phyloP scores from a whole-genome alignment of 2,329 filamentous ascomycete species.

The Fusarium sp. region DNA sequence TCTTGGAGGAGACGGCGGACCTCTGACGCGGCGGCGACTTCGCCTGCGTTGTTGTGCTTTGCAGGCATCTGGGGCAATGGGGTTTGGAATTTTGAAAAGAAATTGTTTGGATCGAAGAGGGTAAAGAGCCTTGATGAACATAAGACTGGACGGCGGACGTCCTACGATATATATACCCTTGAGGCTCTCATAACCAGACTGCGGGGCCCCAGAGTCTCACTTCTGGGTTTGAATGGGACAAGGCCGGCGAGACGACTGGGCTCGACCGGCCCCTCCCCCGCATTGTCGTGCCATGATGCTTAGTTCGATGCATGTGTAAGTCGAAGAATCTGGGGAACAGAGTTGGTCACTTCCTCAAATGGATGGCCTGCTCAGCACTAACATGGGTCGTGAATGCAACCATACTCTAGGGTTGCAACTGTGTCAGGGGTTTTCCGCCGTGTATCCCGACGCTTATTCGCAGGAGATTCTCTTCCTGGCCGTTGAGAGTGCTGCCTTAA shows the following conservation, averaged over 20 bases:
- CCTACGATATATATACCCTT: background rate
- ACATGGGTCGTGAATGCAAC: background rate
- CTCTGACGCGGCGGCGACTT: background rate
- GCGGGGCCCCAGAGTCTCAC: background rate
- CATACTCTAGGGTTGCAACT: background rate
- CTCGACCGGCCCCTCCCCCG: background rate
- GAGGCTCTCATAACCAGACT: background rate
- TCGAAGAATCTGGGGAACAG: background rate
- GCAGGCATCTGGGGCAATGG: background rate
- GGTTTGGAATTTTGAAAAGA: background rate
- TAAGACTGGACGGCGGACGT: too few species aligned
- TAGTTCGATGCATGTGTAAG: background rate
- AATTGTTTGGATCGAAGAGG: background rate
- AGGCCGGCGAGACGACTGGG: background rate
- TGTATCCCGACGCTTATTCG: background rate
- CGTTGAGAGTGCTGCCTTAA: background rate
- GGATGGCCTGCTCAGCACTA: background rate
- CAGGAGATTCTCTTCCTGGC: background rate
- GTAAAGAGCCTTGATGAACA: background rate
- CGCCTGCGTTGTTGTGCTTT: background rate
- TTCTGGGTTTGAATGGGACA: background rate
- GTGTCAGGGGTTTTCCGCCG: background rate
- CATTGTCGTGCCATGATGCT: background rate
- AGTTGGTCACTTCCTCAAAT: background rate
- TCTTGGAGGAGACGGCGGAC: background rate